Conservation (phyloP, 768 basidiomycete genomes). For the Suillus tomentosus region DNA sequence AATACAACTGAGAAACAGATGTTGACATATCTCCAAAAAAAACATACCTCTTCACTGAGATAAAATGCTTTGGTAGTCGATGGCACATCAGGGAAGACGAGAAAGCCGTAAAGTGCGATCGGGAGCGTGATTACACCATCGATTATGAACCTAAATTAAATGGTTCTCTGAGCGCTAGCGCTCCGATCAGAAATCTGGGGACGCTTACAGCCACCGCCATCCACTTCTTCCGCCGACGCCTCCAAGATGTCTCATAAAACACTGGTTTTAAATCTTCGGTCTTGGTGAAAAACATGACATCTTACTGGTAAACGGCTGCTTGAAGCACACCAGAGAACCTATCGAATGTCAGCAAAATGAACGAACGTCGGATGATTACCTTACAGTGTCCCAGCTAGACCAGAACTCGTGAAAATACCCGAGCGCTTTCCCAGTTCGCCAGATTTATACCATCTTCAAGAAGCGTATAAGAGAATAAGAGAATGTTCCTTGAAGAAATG, state of each 20-base stretch:
- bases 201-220: conserved; percentile 65
- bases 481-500: conserved; percentile 1
- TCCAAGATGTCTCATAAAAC: conserved; percentile 48
- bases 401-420: conserved; percentile 70
- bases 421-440: conserved; percentile 72
- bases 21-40: conserved; percentile 6
- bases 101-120: conserved; percentile 70
- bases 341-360: background rate
- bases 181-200: conserved; percentile 4
- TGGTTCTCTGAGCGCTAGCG: background rate
- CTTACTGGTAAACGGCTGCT: conserved; percentile 59
- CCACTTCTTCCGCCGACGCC: conserved; percentile 56
- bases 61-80: conserved; percentile 65
- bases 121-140: conserved; percentile 73
- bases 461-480: conserved; percentile 3
- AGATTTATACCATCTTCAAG: conserved; percentile 64
- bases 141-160: conserved; percentile 54
- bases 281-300: background rate
- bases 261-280: background rate
- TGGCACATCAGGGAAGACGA: conserved; percentile 74
- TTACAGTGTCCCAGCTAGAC: conserved; percentile 61
- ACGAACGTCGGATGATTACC: conserved; percentile 14
- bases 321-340: conserved; percentile 71
- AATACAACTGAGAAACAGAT: background rate
- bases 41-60: conserved; percentile 53